Evolutionary conservation across 2,329 filamentous ascomycete species (phyloP).

Genomic region (Fusarium sp.): DNA sequence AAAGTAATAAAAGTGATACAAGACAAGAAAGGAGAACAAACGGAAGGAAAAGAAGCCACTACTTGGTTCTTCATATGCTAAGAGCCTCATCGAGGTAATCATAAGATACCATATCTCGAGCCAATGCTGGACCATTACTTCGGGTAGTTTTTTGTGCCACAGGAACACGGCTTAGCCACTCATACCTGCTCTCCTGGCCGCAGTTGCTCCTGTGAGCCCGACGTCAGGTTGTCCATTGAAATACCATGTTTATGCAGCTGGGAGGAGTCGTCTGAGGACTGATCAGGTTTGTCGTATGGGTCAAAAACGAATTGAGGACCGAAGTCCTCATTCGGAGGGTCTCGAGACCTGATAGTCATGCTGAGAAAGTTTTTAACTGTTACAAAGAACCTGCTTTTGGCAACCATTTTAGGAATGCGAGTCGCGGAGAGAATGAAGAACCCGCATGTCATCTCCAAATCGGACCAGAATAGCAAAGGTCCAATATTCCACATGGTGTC

Average conservation of each 20-base stretch:
- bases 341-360: background rate
- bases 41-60: background rate
- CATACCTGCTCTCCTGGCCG: background rate
- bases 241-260: background rate
- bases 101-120: background rate
- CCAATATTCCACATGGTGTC: background rate
- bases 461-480: background rate
- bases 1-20: background rate
- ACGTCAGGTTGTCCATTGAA: background rate
- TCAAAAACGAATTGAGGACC: background rate
- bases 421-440: background rate
- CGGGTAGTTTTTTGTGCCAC: background rate
- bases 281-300: background rate
- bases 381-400: background rate
- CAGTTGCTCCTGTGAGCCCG: background rate
- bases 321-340: background rate
- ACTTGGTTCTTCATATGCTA: background rate
- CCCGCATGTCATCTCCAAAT: background rate
- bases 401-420: background rate
- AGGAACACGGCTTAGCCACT: background rate
- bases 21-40: background rate
- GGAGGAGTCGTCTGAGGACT: background rate
- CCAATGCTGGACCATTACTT: background rate
- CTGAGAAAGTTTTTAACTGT: background rate
- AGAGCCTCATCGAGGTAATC: background rate